Evolutionary conservation across 2,329 filamentous ascomycete species (phyloP).

Genomic region (Cladosporium colombiae): DNA sequence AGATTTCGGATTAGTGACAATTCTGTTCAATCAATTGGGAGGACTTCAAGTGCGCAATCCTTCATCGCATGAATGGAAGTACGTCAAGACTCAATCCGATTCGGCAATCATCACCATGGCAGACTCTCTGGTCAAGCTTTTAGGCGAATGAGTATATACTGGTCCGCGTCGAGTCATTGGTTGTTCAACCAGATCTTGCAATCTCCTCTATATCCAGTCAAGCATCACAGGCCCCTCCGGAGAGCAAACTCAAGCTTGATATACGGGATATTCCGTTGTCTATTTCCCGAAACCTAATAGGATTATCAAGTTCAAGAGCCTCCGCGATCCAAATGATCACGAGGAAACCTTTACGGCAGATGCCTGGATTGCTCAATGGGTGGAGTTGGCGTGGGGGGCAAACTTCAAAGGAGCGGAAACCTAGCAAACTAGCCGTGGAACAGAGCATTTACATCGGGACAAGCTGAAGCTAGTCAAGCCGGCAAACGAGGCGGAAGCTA

Average conservation of each 20-base stretch:
- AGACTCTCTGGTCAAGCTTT: not conserved
- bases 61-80: not conserved
- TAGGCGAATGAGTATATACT: not conserved
- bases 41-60: constrained; percentile 1
- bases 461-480: not conserved
- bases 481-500: not conserved
- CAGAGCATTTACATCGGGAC: not conserved
- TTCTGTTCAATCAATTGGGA: not conserved
- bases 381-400: not conserved
- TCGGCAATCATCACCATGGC: not conserved
- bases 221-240: not conserved
- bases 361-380: not conserved
- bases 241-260: not conserved
- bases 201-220: not conserved
- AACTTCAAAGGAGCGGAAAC: constrained; percentile 3
- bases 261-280: not conserved
- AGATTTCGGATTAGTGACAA: constrained; percentile 1
- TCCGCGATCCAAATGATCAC: not conserved
- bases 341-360: not conserved
- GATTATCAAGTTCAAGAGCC: not conserved
- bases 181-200: not conserved
- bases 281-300: not conserved
- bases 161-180: not conserved
- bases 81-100: not conserved
- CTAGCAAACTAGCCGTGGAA: not conserved